A percentile compares a stretch with the other conserved stretches of the same genome.
These are phyloP conservation scores for Hyphodiscus sp. DNA, from an alignment of 2,329 filamentous ascomycete genomes.

Conservation along the genomic window DNA sequence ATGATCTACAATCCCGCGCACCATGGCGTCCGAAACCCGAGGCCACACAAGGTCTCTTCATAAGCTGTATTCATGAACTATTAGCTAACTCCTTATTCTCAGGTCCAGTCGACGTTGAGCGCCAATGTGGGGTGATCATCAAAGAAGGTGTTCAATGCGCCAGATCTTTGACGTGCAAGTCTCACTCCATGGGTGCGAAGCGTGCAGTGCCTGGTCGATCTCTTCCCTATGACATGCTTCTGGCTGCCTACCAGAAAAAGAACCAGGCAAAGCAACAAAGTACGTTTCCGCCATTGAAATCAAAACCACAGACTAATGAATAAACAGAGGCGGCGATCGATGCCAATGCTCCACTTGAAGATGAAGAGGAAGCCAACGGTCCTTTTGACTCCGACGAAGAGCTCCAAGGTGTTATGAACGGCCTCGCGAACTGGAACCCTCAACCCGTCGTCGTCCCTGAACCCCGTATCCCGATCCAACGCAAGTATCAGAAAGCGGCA, in stretches of 20 bases:
- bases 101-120: constrained; percentile 87
- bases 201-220: constrained; percentile 80
- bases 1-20: too few relatives aligned
- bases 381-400: constrained; percentile 95
- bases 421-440: constrained; percentile 68
- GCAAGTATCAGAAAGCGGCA: constrained; percentile 56
- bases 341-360: constrained; percentile 83
- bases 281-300: constrained; percentile 39
- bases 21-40: neutral
- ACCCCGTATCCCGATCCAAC: constrained; percentile 53
- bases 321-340: constrained; percentile 80
- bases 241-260: constrained; percentile 89
- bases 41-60: neutral
- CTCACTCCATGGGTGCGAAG: constrained; percentile 92
- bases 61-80: neutral
- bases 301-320: neutral
- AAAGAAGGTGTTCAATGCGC: constrained; percentile 85
- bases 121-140: constrained; percentile 76
- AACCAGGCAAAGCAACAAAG: constrained; percentile 98
- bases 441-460: constrained; percentile 68
- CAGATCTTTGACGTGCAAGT: constrained; percentile 86
- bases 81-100: constrained; percentile 1
- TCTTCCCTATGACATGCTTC: constrained; percentile 85
- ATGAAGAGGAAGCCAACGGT: constrained; percentile 70
- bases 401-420: constrained; percentile 79